Percentiles rank a stretch among this genome's conserved stretches.
Evolutionary conservation across 1,139 yeast species (phyloP).

Genomic region (Suhomyces terraborum): DNA sequence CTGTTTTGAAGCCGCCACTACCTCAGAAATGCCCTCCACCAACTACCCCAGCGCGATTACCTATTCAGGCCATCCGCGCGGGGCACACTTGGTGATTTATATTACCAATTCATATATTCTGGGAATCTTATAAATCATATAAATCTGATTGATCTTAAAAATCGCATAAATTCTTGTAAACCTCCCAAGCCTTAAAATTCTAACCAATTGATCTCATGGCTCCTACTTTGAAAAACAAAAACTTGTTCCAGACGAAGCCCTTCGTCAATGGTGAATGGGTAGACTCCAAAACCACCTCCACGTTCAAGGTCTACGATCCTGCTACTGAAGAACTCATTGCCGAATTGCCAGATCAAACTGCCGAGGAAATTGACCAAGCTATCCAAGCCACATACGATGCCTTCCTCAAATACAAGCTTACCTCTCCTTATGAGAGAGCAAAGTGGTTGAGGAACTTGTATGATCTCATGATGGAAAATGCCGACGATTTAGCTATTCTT

Average conservation of each 20-base stretch:
- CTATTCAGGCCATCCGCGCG: slow-evolving; percentile 6
- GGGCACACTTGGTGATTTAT: too few relatives aligned
- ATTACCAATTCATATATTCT: too few relatives aligned
- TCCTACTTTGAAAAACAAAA: slow-evolving; percentile 50
- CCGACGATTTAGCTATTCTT: slow-evolving; percentile 45
- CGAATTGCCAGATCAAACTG: slow-evolving; percentile 57
- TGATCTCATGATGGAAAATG: slow-evolving; percentile 42
- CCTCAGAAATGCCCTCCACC: background rate
- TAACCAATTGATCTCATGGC: too few relatives aligned
- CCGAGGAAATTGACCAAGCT: slow-evolving; percentile 58
- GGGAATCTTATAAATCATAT: too few relatives aligned
- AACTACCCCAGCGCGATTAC: slow-evolving; percentile 3
- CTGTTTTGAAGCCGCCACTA: background rate
- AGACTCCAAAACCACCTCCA: slow-evolving; percentile 47
- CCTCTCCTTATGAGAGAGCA: slow-evolving; percentile 68
- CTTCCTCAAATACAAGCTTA: slow-evolving; percentile 57
- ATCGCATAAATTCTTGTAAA: too few relatives aligned
- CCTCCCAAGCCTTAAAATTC: too few relatives aligned
- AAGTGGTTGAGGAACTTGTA: slow-evolving; percentile 56
- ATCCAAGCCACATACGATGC: slow-evolving; percentile 63
- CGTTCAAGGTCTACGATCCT: slow-evolving; percentile 74
- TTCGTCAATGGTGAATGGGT: slow-evolving; percentile 76
- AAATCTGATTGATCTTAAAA: too few relatives aligned
- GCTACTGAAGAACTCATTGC: slow-evolving; percentile 64
- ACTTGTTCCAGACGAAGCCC: slow-evolving; percentile 58